Percentiles rank a stretch among this genome's conserved stretches.
Conservation (phyloP, 2,329 filamentous ascomycete species). For the Bipolaris cookei region DNA sequence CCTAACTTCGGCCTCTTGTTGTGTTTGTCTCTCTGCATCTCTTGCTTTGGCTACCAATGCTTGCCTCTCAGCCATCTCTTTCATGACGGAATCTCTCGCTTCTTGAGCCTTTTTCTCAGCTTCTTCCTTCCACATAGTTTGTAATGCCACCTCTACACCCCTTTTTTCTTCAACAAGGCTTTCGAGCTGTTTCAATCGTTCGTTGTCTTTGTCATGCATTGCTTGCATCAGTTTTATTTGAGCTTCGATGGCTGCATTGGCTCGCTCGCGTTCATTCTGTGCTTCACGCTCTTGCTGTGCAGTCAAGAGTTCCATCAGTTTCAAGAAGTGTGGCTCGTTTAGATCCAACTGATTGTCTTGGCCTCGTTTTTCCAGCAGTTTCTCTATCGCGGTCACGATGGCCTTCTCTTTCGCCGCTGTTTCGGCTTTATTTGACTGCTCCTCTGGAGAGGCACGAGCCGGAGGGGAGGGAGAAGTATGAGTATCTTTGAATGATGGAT, state of each 20-base stretch:
- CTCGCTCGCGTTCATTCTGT: slow-evolving; percentile 5
- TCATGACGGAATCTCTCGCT: not conserved
- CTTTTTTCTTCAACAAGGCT: not conserved
- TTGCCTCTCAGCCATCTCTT: not conserved
- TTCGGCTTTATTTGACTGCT: not conserved
- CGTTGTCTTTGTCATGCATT: not conserved
- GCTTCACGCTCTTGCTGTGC: slow-evolving; percentile 13
- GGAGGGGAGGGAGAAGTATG: not conserved
- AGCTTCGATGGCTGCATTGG: slow-evolving; percentile 4
- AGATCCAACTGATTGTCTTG: not conserved
- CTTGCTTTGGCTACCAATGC: not conserved
- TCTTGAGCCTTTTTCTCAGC: not conserved
- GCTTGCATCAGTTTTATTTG: slow-evolving; percentile 7
- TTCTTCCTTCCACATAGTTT: not conserved
- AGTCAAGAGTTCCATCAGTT: slow-evolving; percentile 12
- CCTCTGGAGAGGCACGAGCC: not conserved
- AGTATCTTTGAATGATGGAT: not conserved
- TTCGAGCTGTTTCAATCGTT: slow-evolving; percentile 5
- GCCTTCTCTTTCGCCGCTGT: not conserved
- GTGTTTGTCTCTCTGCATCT: not conserved
- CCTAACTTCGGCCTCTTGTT: not conserved
- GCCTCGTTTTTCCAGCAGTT: not conserved
- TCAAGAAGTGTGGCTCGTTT: slow-evolving; percentile 10
- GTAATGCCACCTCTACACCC: not conserved
- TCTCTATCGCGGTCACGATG: not conserved